phyloP scores from a whole-genome alignment of 2,329 filamentous ascomycete genomes.

The Kalmusia sp. region DNA sequence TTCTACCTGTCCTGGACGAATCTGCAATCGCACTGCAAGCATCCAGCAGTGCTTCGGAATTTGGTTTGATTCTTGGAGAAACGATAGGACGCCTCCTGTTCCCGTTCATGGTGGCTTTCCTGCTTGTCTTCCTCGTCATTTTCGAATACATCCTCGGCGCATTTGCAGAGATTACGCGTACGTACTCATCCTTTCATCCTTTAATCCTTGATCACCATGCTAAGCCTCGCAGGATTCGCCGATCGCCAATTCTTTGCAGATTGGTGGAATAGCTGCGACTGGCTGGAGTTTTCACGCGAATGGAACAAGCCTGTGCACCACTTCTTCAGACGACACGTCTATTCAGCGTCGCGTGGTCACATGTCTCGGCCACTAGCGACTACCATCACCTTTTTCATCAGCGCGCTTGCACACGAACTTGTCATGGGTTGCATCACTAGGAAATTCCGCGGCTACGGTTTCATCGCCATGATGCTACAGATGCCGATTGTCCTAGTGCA shows the following conservation, averaged over 20 bases:
- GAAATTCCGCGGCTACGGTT: constrained; percentile 93
- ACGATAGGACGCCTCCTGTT: constrained; percentile 91
- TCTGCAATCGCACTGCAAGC: constrained; percentile 64
- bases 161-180: constrained; percentile 86
- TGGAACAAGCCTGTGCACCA: constrained; percentile 99
- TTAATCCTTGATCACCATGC: constrained; percentile 2
- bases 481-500: constrained; percentile 94
- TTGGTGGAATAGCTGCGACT: constrained; percentile 79
- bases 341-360: constrained; percentile 78
- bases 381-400: constrained; percentile 89
- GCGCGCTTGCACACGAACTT: constrained; percentile 87
- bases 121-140: constrained; percentile 96
- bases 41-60: constrained; percentile 65
- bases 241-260: constrained; percentile 91
- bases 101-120: constrained; percentile 95
- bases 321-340: constrained; percentile 94
- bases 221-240: constrained; percentile 67
- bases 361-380: constrained; percentile 82
- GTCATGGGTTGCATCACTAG: constrained; percentile 98
- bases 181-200: too few species aligned
- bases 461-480: constrained; percentile 95
- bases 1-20: constrained; percentile 84
- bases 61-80: constrained; percentile 81
- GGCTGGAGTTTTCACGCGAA: constrained; percentile 93
- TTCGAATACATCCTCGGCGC: constrained; percentile 97